A percentile compares a stretch with the other conserved stretches of the same genome.
These are phyloP conservation scores for Fusarium guadeloupense DNA, from an alignment of 2,329 filamentous ascomycete genomes.

Conservation along the genomic window DNA sequence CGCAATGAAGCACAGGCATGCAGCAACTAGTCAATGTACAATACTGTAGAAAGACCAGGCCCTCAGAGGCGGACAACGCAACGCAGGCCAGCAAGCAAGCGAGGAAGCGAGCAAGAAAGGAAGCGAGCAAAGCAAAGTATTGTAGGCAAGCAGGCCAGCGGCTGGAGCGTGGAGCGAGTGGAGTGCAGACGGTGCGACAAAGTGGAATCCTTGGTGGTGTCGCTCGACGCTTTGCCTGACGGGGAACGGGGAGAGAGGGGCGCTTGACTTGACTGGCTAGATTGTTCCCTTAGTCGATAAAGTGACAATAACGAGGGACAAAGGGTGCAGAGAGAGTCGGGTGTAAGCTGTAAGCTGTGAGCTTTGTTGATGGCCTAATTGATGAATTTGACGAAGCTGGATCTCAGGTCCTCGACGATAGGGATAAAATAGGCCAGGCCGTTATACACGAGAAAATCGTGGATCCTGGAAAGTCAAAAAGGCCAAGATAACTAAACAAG, in stretches of 20 bases:
- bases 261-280: conserved; percentile 25
- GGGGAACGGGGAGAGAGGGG: conserved; percentile 30
- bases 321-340: conserved; percentile 23
- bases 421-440: conserved; percentile 7
- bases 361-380: conserved; percentile 12
- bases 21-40: conserved; percentile 2
- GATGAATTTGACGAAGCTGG: conserved; percentile 13
- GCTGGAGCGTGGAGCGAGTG: conserved; percentile 38
- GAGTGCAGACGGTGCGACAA: conserved; percentile 28
- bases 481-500: conserved; percentile 28
- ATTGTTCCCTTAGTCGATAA: conserved; percentile 17
- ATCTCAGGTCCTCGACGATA: conserved; percentile 1
- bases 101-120: conserved; percentile 3
- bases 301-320: conserved; percentile 28
- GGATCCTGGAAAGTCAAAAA: conserved; percentile 14
- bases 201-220: conserved; percentile 34
- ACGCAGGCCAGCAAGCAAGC: conserved; percentile 4
- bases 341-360: conserved; percentile 7
- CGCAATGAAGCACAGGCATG: neutral
- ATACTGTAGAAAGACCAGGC: neutral
- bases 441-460: conserved; percentile 21
- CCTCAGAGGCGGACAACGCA: neutral
- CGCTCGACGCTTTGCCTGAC: conserved; percentile 39
- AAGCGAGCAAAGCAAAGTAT: conserved; percentile 7
- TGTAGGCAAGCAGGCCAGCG: conserved; percentile 27